These are phyloP conservation scores for Hydrangea macrophylla DNA, from an alignment of 148 eudicot species.

Conservation along the genomic window DNA sequence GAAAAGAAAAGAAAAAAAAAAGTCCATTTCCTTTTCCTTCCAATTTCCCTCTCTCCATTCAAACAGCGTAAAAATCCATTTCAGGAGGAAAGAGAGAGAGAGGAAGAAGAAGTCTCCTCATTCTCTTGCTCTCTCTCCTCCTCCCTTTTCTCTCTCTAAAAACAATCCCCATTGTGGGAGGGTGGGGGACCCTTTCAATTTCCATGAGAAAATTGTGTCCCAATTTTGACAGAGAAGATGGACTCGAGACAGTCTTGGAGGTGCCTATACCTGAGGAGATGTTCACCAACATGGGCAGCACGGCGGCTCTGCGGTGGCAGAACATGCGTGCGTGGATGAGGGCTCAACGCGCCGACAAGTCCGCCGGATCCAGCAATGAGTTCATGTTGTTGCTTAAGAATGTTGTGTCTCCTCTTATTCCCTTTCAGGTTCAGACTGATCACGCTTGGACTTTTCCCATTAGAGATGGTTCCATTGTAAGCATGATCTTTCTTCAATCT, in stretches of 20 bases:
- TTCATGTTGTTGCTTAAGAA: conserved; percentile 44
- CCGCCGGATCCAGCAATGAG: conserved; percentile 19
- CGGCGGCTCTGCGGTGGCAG: conserved; percentile 38
- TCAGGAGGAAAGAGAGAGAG: conserved; percentile 8
- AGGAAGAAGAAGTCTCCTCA: conserved; percentile 12
- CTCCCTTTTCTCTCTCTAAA: not conserved
- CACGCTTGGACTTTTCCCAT: conserved; percentile 28
- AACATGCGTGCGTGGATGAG: conserved; percentile 44
- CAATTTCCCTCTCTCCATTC: conserved; percentile 5
- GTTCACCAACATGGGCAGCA: conserved; percentile 44
- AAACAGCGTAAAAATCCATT: not conserved
- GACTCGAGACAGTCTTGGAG: conserved; percentile 54
- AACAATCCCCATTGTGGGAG: not conserved
- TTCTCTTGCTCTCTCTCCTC: not conserved
- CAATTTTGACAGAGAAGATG: conserved; percentile 45
- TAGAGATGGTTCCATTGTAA: conserved; percentile 43
- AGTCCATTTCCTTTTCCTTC: not conserved
- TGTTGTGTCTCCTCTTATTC: conserved; percentile 45
- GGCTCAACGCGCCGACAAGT: conserved; percentile 31
- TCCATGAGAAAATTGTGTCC: conserved; percentile 48
- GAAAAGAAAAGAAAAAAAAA: not conserved
- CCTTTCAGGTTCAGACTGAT: conserved; percentile 32
- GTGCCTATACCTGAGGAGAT: conserved; percentile 60
- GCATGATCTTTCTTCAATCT: not conserved
- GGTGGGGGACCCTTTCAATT: no score